Conservation (phyloP, 2,329 filamentous ascomycete species). For the Clonostachys solani region DNA sequence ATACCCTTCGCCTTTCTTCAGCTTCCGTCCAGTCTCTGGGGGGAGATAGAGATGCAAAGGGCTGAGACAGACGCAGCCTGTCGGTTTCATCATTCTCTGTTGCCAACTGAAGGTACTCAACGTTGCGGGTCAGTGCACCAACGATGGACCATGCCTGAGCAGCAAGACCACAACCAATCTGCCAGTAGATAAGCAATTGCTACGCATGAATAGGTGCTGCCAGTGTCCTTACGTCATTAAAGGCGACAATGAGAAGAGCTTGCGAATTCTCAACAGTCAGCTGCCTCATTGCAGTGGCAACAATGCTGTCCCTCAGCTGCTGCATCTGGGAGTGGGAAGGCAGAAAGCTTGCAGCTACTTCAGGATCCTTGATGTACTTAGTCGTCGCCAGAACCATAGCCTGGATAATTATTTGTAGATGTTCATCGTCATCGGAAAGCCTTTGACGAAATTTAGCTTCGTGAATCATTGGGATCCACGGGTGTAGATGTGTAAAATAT, state of each 20-base stretch:
- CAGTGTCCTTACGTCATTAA: conserved; percentile 21
- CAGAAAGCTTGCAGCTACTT: conserved; percentile 9
- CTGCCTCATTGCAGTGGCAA: conserved; percentile 21
- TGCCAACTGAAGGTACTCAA: conserved; percentile 21
- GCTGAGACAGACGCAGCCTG: conserved; percentile 10
- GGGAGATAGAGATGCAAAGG: conserved; percentile 17
- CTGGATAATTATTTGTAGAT: conserved; percentile 24
- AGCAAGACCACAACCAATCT: conserved; percentile 20
- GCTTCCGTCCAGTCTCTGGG: conserved; percentile 22
- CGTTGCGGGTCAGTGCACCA: conserved; percentile 19
- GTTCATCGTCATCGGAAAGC: conserved; percentile 14
- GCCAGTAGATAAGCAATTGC: background rate
- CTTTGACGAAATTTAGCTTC: conserved; percentile 17
- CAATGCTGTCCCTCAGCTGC: conserved; percentile 12
- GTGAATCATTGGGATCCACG: conserved; percentile 33
- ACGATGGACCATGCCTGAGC: conserved; percentile 19
- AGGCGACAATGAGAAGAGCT: conserved; percentile 28
- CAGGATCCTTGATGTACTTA: conserved; percentile 13
- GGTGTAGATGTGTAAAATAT: conserved; percentile 30
- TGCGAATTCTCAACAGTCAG: conserved; percentile 29
- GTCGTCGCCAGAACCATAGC: conserved; percentile 22
- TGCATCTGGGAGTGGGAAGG: too few species aligned
- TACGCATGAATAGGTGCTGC: background rate
- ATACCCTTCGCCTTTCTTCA: conserved; percentile 21
- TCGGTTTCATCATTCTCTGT: conserved; percentile 11